phyloP scores from a whole-genome alignment of 1,284 basidiomycete species.

The Puccinia triticina region DNA sequence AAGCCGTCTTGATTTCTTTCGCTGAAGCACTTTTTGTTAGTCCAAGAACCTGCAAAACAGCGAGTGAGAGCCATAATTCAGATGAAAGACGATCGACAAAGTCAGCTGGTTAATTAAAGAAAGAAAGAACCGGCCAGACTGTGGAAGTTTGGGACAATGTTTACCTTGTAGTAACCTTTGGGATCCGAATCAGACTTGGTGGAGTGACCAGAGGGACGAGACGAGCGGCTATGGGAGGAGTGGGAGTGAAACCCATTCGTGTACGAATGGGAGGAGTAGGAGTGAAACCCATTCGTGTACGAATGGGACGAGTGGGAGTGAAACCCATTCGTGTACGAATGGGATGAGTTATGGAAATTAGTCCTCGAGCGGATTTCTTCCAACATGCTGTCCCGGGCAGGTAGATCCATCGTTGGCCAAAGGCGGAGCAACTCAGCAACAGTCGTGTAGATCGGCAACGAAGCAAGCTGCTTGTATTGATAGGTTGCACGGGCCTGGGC shows the following conservation, averaged over 20 bases:
- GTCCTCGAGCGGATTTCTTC: background rate
- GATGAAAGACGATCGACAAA: background rate
- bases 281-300: background rate
- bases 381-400: background rate
- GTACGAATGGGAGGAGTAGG: background rate
- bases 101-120: too few species aligned
- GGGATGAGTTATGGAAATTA: background rate
- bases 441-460: background rate
- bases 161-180: constrained; percentile 32
- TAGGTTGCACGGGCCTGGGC: background rate
- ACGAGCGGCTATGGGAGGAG: background rate
- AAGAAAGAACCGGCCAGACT: background rate
- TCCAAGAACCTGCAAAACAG: constrained; percentile 70
- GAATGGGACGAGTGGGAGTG: background rate
- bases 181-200: background rate
- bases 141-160: background rate
- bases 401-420: background rate
- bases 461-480: background rate
- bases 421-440: background rate
- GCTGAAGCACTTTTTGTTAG: constrained; percentile 79
- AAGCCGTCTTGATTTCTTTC: constrained; percentile 93
- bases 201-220: background rate
- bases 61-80: background rate
- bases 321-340: background rate
- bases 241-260: background rate